Evolutionary conservation across 257 asterid genomes (phyloP), one percentile per base, ranked within the genome.

Genomic region (Nemophila menziesii): DNA sequence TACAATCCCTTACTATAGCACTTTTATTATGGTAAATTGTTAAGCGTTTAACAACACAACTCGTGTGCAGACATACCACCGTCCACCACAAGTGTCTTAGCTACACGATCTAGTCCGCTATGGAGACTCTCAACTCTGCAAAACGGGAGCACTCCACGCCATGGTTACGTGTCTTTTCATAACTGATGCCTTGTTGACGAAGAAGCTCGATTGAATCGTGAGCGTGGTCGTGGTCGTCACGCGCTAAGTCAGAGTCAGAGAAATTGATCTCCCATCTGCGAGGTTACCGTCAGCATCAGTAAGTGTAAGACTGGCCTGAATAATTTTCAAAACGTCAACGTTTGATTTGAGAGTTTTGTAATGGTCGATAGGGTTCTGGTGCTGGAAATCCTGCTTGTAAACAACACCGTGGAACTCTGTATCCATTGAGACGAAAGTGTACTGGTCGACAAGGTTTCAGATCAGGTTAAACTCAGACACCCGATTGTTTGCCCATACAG

Each of bases 251-350:
- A 36, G 79, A 82, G 27, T 82, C 94, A 21, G 69, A 62, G 52
- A 82, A 69, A 50, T 82, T 79, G 46, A 82, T 75, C 69, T 82
- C 92, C 94, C 94, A 82, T 63, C 74, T 3, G 94, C 89, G 4
- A 83, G 70, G 46, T 79, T 72, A 3, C 94, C 92, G 1, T 50
- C n/a, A 1, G 55, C 15, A 44, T 83, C 92, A 8, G 89, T 64
- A 44, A 83, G 79, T 4, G 94, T 79, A 51, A 83, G 61, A 17
- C 92, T 92, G 18, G 79, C 89, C 55, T 83, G 94, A 38, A 83
- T 83, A 21, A 83, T 77, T 64, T 83, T 79, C 11, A 79, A 73
- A 0, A 66, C 67, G 46, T 83, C 95, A 4, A 83, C 95, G 46
- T 79, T 83, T 4, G 73, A 33, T 60, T 79, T 83, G 27, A 83